A percentile compares a stretch with the other conserved stretches of the same genome.
phyloP scores from a whole-genome alignment of 148 eudicot species.

The Pharnaceum exiguum region DNA sequence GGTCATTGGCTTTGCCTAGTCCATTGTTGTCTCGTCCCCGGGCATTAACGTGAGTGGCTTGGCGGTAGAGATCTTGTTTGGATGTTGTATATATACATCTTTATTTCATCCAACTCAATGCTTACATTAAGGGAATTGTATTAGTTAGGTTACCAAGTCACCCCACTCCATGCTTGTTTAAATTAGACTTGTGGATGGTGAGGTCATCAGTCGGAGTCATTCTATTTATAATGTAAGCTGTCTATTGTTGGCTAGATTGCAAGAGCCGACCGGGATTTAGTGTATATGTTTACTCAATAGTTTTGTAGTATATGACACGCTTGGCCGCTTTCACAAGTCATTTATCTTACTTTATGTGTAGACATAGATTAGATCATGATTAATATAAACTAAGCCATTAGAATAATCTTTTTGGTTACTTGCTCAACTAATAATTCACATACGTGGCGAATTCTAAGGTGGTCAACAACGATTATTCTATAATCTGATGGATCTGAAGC shows the following conservation, averaged over 20 bases:
- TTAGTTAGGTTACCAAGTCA: too few relatives aligned
- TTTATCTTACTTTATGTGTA: not conserved
- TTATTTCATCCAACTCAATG: too few relatives aligned
- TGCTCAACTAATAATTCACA: conserved; percentile 10
- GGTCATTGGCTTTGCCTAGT: not conserved
- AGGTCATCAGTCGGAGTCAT: not conserved
- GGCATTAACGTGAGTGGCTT: not conserved
- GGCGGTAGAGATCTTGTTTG: too few relatives aligned
- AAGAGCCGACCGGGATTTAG: not conserved
- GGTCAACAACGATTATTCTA: conserved; percentile 9
- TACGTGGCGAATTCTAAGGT: conserved; percentile 23
- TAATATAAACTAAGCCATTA: conserved; percentile 8
- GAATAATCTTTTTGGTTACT: conserved; percentile 6
- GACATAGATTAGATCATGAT: conserved; percentile 10
- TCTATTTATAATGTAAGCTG: conserved; percentile 4
- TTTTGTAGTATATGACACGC: not conserved
- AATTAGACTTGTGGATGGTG: too few relatives aligned
- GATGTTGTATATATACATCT: too few relatives aligned
- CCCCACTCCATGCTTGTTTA: too few relatives aligned
- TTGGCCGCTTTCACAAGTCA: not conserved
- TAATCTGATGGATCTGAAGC: conserved; percentile 18
- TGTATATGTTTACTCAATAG: not conserved
- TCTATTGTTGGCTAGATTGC: conserved; percentile 1
- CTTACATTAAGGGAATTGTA: too few relatives aligned
- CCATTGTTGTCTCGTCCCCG: not conserved